Base-by-base conservation (phyloP, 2,329 filamentous ascomycete species). In the Zopfia rhizophila region DNA sequence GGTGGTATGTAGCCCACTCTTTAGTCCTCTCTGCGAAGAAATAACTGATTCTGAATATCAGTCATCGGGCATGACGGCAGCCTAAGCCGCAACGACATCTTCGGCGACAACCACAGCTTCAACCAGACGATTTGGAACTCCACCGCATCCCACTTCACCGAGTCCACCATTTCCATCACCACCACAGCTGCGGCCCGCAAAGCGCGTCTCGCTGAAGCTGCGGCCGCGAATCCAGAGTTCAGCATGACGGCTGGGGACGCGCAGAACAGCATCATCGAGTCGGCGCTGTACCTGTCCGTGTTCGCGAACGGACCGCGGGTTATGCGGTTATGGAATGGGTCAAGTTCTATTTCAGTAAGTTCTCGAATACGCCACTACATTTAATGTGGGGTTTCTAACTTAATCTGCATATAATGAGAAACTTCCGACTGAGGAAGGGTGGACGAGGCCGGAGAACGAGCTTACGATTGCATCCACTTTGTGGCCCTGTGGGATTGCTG, bases 221-320 rank as follows among this genome's bases (percentile, higher is more conserved):
- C 68, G 24, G 69, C 74, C 0, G 71, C 58, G 37, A 82, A 82
- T 54, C 78, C 79, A 1, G 67, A 61, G 0, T 81, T 7, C 82
- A n/a, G n/a, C n/a, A n/a, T n/a, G n/a, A n/a, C n/a, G n/a, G n/a
- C n/a, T n/a, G n/a, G n/a, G n/a, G n/a, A n/a, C n/a, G n/a, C n/a
- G n/a, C n/a, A n/a, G n/a, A n/a, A 82, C 49, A 79, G 75, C 45
- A 58, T 78, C 1, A 80, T 80, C 4, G 80, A 83, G 65, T 55
- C 79, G 0, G 72, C 75, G 3, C 79, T 78, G 3, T 77, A 75
- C 0, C 69, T 82, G 12, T 66, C 81, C 12, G 74, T 70, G 0
- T 77, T 83, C 35, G 80, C 81, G 1, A 72, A 81, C 52, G 72
- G 4, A 45, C 62, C 0, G 36, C 61, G 1, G 72, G 63, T 0